Base-by-base conservation (phyloP, 1,139 yeast genomes). In the Saccharomycopsis hybrid region DNA sequence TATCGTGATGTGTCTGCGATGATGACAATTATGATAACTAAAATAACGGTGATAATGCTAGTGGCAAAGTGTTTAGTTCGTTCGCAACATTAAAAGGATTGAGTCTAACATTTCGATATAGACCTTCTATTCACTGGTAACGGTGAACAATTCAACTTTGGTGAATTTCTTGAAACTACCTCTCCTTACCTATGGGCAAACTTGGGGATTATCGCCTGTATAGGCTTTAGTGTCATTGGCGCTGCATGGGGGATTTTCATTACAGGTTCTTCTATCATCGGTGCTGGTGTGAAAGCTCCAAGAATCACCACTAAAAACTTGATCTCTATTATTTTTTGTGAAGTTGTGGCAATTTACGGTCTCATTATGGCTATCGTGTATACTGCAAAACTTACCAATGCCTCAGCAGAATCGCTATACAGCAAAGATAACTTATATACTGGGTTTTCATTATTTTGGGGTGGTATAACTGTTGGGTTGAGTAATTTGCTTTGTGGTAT, bases 231-330 rank as follows among this genome's bases (percentile, higher is more conserved):
- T 50, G 97, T 94, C 24, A 85, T 90, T 44, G 99, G 98, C 43
- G 98, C 98, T 24, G 98, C 98, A 9, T 92, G 98, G 97, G 99
- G 99, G 57, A 94, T 94, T 58, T 94, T 92, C 67, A 79, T 94
- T 55, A 92, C 97, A 1, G 99, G 99, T 41, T 76, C 97, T 1
- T 82, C 96, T 40, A 87, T 94, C 59, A 71, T 94, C 55, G 99
- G 99, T 59, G 98, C 98, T 3, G 98, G 98, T 71, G 97, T 94
- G 55, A 87, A 87, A 66, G 92, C 96, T 3, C 98, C 98, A 46
- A 75, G 97, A 65, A 94, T 94, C 65, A 90, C 97, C 45, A 94
- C 99, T 55, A 94, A 94, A 74, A 92, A 92, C 68, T 78, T 94
- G 66, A 94, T 94, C 56, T 85, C 96, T 51, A 92, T 94, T 67